Percentiles rank a stretch among this genome's conserved stretches.
These are phyloP conservation scores for Pulveroboletus sp. DNA, from an alignment of 768 basidiomycete genomes.

Conservation along the genomic window DNA sequence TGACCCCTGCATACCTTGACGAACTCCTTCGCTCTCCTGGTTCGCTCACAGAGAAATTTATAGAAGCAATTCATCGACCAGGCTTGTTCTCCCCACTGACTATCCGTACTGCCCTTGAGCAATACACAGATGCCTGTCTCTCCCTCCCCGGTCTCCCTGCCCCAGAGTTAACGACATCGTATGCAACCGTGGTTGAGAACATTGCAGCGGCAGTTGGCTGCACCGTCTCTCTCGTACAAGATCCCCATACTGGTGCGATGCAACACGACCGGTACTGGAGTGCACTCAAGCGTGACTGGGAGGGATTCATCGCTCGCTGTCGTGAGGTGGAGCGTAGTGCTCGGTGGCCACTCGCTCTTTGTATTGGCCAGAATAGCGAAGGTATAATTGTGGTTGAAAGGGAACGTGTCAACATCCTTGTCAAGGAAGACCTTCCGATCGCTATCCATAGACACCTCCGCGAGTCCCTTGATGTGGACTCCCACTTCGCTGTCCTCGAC, in stretches of 20 bases:
- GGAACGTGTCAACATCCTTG: constrained; percentile 65
- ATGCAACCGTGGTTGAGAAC: constrained; percentile 65
- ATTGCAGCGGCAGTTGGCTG: constrained; percentile 85
- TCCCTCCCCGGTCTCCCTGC: constrained; percentile 56
- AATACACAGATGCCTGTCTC: constrained; percentile 72
- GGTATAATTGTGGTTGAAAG: constrained; percentile 67
- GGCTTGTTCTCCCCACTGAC: constrained; percentile 84
- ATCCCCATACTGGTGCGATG: constrained; percentile 73
- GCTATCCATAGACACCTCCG: constrained; percentile 48
- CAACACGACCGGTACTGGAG: constrained; percentile 79
- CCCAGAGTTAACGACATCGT: constrained; percentile 54
- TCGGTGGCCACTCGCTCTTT: constrained; percentile 73
- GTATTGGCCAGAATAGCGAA: constrained; percentile 35
- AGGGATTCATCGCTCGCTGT: constrained; percentile 89
- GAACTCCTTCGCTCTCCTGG: constrained; percentile 68
- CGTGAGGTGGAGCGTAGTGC: constrained; percentile 85
- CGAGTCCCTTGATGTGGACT: constrained; percentile 40
- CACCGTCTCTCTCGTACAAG: constrained; percentile 67
- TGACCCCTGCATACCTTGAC: constrained; percentile 85
- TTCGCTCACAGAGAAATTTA: constrained; percentile 73
- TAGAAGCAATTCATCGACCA: constrained; percentile 79
- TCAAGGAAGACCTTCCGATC: constrained; percentile 64
- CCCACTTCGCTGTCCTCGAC: constrained; percentile 53
- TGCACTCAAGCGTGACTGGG: constrained; percentile 88
- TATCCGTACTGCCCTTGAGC: constrained; percentile 74